Conservation (phyloP, 2,329 filamentous ascomycete genomes). For the Penicillium sp. region DNA sequence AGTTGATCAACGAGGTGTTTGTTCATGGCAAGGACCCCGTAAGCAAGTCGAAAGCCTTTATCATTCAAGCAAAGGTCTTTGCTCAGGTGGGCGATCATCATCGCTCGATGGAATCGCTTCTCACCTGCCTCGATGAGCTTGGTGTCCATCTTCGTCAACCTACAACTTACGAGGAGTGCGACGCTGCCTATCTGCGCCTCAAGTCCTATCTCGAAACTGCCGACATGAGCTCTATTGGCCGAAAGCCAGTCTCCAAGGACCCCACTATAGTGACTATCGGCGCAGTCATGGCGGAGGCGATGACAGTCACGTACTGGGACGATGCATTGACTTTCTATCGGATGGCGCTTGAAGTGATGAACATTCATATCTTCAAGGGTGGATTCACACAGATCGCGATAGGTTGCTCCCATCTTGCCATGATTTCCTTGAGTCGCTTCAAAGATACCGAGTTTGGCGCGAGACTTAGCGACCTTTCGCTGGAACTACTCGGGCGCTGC, state of each 20-base stretch:
- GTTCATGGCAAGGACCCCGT: slow-evolving; percentile 66
- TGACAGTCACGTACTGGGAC: slow-evolving; percentile 60
- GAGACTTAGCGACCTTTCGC: slow-evolving; percentile 53
- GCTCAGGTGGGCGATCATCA: slow-evolving; percentile 70
- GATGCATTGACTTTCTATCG: slow-evolving; percentile 60
- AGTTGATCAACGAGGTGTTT: slow-evolving; percentile 69
- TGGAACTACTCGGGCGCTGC: slow-evolving; percentile 53
- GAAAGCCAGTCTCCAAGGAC: slow-evolving; percentile 44
- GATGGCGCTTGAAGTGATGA: slow-evolving; percentile 57
- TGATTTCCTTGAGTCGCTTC: slow-evolving; percentile 57
- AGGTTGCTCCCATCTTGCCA: slow-evolving; percentile 58
- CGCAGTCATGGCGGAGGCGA: slow-evolving; percentile 57
- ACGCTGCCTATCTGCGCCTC: slow-evolving; percentile 66
- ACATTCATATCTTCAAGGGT: slow-evolving; percentile 54
- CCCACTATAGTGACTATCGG: slow-evolving; percentile 46
- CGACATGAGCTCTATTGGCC: slow-evolving; percentile 46
- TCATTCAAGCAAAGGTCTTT: slow-evolving; percentile 76
- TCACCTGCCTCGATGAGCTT: slow-evolving; percentile 67
- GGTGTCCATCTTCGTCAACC: slow-evolving; percentile 64
- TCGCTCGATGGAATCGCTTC: slow-evolving; percentile 67
- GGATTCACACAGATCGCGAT: slow-evolving; percentile 58
- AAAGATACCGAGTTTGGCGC: slow-evolving; percentile 55
- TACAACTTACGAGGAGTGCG: slow-evolving; percentile 73
- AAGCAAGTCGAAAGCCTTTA: slow-evolving; percentile 80
- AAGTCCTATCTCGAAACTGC: slow-evolving; percentile 59